Base-by-base conservation (phyloP, 2,329 filamentous ascomycete genomes). In the Blumeria graminis region DNA sequence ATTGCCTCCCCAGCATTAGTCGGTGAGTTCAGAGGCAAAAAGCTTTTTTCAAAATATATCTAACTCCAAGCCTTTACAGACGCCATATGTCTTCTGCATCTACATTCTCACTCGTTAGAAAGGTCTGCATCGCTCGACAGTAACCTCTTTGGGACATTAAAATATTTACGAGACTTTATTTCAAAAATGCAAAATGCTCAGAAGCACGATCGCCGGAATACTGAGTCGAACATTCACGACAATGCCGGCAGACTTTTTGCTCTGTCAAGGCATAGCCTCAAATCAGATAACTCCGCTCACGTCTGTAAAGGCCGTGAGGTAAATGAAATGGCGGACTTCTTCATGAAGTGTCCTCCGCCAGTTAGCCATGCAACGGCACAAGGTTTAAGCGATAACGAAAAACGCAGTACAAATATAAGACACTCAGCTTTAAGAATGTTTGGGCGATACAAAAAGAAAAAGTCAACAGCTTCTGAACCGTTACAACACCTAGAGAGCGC, bases 401-500 rank as follows among this genome's bases (percentile, higher is more conserved):
- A 56, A 69, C 1, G 57, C 8, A 36, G 39, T 22, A 43, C 56
- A 10, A 28, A 58, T 3, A 69, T 66, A 61, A 74, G 16, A 28
- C 22, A 70, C 69, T 65, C 66, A 48, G 69, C 67, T 46, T 65
- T 76, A 55, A 72, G 66, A 60, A 66, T 71, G 13, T 66, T 75
- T 45, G 61, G 22, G 8, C 55, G 65, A 35, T 68, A 63, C 36
- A 65, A 66, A 16, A 58, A 56, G 48, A 61, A 56, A 48, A 71
- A 67, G 60, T 71, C 68, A 60, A 66, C 63, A 43, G 60, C 59
- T 8, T 65, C 63, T 33, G 6, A 65, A 32, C 58, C 65, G 22
- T 64, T 73, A 58, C 65, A 63, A 55, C 69, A 80, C 3, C 76
- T 76, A 8, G 76, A 80, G 62, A 73, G 73, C 28, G 76, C 76